phyloP scores from a whole-genome alignment of 306 rosid genomes.

The Fragaria vesca region DNA sequence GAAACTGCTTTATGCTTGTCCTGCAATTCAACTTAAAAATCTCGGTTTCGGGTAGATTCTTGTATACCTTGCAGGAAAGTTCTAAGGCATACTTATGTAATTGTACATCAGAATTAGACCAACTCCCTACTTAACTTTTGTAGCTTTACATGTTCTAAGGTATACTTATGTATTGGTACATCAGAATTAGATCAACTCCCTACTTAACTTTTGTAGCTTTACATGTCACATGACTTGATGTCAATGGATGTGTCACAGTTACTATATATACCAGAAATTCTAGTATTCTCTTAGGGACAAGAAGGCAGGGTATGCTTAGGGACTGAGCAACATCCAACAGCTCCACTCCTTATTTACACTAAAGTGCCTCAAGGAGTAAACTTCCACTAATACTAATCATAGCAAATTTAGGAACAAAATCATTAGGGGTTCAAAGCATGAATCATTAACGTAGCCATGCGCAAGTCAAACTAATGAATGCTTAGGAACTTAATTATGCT shows the following conservation, averaged over 20 bases:
- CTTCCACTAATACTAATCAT: conserved; percentile 9
- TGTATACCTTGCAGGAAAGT: neutral
- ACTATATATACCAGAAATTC: neutral
- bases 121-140: neutral
- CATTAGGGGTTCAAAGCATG: conserved; percentile 34
- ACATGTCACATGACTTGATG: neutral
- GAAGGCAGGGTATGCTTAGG: conserved; percentile 17
- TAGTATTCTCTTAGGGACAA: conserved; percentile 18
- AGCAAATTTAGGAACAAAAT: conserved; percentile 18
- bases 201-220: neutral
- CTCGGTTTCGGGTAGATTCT: neutral
- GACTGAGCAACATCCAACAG: neutral
- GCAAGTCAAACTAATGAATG: conserved; percentile 26
- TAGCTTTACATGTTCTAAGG: neutral
- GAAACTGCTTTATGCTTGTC: neutral
- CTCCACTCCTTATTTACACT: neutral
- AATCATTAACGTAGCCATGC: conserved; percentile 50
- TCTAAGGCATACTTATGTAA: neutral
- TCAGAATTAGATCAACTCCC: neutral
- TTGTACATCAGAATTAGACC: neutral
- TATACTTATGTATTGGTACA: neutral
- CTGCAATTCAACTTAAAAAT: neutral
- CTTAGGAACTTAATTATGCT: conserved; percentile 33
- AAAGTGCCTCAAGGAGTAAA: neutral
- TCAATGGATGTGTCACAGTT: neutral